Base-by-base conservation (phyloP, 331 rosid species). In the Phaseolus coccineus region DNA sequence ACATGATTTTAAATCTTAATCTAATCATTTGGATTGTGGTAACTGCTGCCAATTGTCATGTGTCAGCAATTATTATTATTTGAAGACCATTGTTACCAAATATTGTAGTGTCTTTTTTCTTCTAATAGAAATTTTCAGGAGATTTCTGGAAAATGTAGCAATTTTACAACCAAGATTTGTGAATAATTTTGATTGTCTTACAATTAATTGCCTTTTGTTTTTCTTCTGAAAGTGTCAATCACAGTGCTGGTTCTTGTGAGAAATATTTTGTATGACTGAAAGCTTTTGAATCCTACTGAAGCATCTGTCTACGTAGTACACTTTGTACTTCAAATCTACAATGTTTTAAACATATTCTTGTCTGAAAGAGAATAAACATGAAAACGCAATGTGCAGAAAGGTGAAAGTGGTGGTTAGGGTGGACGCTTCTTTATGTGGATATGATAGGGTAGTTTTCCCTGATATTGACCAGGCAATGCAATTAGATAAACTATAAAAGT, bases 401-500 rank as follows among this genome's bases (percentile, higher is more conserved):
- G 16, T 46, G 31, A 75, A 11, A 28, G n/a, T 5, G 27, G 51
- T 19, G 30, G 47, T 28, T 31, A 48, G 72, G 8, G 50, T 30
- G 79, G 33, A 30, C 12, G 42, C 30, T 65, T 28, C 24, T 51
- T 77, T 65, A n/a, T 19, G 24, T 12, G 14, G 31, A 7, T 31
- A 39, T 33, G 61, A 44, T 28, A 12, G 35, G 59, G 68, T 42
- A 9, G 24, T 39, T 80, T 24, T 5, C 62, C 40, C 40, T 1
- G 37, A 24, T 28, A 37, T 4, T 31, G 51, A 33, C 3, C 31
- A 30, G 30, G 2, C 27, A 47, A 37, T 30, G 28, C 15, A 64
- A 50, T 31, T 70, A n/a, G 30, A 30, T 61, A 22, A 71, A 71
- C 30, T 73, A 24, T 71, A 33, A n/a, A 71, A 48, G 56, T 42